Base-by-base conservation (phyloP, 257 asterid genomes). In the Nicotiana obtusifolia region DNA sequence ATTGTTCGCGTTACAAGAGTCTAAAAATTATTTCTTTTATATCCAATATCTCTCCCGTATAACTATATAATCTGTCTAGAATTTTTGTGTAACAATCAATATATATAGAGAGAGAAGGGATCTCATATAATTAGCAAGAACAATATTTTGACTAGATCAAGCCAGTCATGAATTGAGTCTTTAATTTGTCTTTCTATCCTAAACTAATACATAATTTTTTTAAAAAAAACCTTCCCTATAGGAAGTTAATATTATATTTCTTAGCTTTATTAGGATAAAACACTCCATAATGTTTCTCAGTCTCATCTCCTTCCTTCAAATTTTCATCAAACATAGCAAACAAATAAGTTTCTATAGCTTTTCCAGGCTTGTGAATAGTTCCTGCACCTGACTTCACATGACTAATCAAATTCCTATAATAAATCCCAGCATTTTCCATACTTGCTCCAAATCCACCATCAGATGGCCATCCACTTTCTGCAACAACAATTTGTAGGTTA, bases 281-380 rank as follows among this genome's bases (percentile, higher is more conserved):
- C 19, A 91, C 57, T 6, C 91, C 92, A 41, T 86, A 91, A 83
- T 90, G 89, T 54, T 57, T 85, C 82, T 91, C 92, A 14, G 60
- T 83, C 5, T 14, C 10, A 0, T 30, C 85, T 19, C 87, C 87
- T 0, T 10, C 10, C 84, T 91, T 91, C 24, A 68, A 15, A 33
- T 91, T 90, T 81, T 91, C 95, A 67, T 90, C 92, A 78, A 88
- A 91, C 89, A 91, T 84, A 28, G 90, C 91, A 76, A 91, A 89
- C 71, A 91, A 26, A 82, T 90, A 89, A 15, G 92, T 90, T 65
- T 90, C 87, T 1, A 85, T 76, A 24, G 11, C 56, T 22, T 24
- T 81, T 35, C 84, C 91, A 4, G 83, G 84, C 85, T 62, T 84
- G 79, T 53, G 88, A 0, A 89, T 90, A 8, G 92, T 90, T 67